Base-by-base conservation (phyloP, 1,139 yeast genomes). In the Kodamaea suecica region DNA sequence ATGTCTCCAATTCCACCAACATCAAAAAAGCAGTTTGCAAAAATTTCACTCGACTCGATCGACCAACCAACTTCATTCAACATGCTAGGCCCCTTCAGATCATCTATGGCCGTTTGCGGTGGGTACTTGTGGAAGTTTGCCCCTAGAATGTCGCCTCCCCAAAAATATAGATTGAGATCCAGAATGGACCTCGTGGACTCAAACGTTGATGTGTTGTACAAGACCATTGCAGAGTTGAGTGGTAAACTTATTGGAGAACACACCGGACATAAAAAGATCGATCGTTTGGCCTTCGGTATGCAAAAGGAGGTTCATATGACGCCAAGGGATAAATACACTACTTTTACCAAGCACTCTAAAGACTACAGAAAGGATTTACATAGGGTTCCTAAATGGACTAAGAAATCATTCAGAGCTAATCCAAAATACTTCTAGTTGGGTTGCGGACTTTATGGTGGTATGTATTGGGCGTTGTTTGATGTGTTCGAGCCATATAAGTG, bases 341-440 rank as follows among this genome's bases (percentile, higher is more conserved):
- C 90, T 1, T 92, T 86, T 63, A 80, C 78, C 63, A 83, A 76
- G 60, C 79, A 80, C 50, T 74, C 80, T 9, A 77, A 73, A 52
- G 81, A 81, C 20, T 92, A 90, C 63, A 78, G 98, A 66, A 92
- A 88, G 65, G 80, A 94, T 45, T 79, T 85, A 17, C 97, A 92
- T 57, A 77, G 66, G 58, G 84, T 82, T 23, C 95, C 95, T 14
- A 84, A 86, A 53, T 87, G 95, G 95, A 90, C 97, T 38, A 86
- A 84, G 63, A 59, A 78, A 44, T 79, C 95, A 11, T 74, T 83
- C 58, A 79, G 97, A 66, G 78, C 74, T 39, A 84, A 85, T 53
- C 97, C 97, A 31, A 73, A 76, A 44, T 76, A 84, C 57, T 86
- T 81, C 61, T 88, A 70, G 35, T 6, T 20, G 17, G 17, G 28